A percentile compares a stretch with the other conserved stretches of the same genome.
Evolutionary conservation across 2,329 filamentous ascomycete species (phyloP).

Genomic region (Diplodia sapinea): DNA sequence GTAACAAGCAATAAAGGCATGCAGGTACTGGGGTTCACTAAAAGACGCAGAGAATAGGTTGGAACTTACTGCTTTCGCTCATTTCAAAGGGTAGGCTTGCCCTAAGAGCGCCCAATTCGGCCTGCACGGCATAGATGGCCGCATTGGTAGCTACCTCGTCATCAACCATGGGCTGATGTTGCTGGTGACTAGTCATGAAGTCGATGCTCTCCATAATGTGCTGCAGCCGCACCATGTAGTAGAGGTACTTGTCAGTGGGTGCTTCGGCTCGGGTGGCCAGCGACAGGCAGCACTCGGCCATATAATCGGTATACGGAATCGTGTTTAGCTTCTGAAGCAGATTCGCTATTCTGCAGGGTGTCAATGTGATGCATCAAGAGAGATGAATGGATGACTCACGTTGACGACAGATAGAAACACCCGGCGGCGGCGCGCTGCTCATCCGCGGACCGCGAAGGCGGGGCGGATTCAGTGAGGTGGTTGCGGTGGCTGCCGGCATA

Average conservation of each 20-base stretch:
- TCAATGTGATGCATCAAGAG: constrained; percentile 32
- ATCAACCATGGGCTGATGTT: background rate
- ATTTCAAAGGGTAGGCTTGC: background rate
- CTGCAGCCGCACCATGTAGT: background rate
- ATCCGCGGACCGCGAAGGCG: background rate
- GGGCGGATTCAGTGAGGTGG: background rate
- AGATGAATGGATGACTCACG: background rate
- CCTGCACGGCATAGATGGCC: background rate
- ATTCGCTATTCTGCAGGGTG: constrained; percentile 42
- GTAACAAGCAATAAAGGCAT: background rate
- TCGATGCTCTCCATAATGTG: background rate
- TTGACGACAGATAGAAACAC: background rate
- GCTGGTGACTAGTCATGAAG: background rate
- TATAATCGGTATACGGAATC: constrained; percentile 43
- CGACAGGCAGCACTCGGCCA: constrained; percentile 47
- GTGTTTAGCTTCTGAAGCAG: constrained; percentile 48
- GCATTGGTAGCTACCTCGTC: background rate
- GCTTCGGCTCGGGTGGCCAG: constrained; percentile 36
- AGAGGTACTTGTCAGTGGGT: background rate
- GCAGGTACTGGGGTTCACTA: background rate
- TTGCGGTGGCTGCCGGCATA: background rate
- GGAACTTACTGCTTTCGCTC: background rate
- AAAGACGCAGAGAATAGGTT: background rate
- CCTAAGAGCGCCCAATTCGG: background rate
- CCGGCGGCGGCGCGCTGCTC: background rate